phyloP scores from a whole-genome alignment of 2,329 filamentous ascomycete genomes.

The Monosporascus sp. region DNA sequence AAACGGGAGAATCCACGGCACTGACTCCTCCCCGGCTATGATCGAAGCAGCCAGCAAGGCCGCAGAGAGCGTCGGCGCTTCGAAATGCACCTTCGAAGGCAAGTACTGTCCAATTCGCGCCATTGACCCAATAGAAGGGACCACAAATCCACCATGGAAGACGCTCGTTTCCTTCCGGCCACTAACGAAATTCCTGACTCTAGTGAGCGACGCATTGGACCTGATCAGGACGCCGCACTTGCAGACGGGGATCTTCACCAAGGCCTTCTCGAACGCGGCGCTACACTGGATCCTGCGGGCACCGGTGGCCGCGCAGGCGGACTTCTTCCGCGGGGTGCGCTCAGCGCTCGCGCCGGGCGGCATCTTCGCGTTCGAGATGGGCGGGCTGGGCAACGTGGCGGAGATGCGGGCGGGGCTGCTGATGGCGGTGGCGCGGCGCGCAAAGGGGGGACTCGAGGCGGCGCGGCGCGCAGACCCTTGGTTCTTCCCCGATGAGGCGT shows the following conservation, averaged over 20 bases:
- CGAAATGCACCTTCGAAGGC: conserved; percentile 42
- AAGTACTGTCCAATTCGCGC: not conserved
- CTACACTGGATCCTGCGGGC: conserved; percentile 61
- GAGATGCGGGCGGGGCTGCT: conserved; percentile 58
- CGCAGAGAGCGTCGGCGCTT: conserved; percentile 28
- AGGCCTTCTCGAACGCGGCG: conserved; percentile 63
- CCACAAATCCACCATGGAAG: too few species aligned
- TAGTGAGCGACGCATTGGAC: conserved; percentile 43
- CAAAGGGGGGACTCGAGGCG: conserved; percentile 16
- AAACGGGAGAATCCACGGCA: conserved; percentile 46
- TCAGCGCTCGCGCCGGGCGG: conserved; percentile 51
- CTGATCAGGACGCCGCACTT: conserved; percentile 31
- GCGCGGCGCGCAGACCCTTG: conserved; percentile 50
- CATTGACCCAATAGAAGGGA: too few species aligned
- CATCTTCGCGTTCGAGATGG: conserved; percentile 64
- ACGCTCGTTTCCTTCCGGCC: too few species aligned
- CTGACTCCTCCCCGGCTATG: conserved; percentile 57
- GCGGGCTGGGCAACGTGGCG: conserved; percentile 62
- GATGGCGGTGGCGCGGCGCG: conserved; percentile 45
- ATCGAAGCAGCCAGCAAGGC: conserved; percentile 45
- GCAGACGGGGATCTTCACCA: conserved; percentile 38
- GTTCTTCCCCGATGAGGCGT: conserved; percentile 66
- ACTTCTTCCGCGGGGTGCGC: conserved; percentile 50
- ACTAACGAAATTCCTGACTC: not conserved
- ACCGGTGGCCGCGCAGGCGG: conserved; percentile 32